Evolutionary conservation across 768 basidiomycete genomes (phyloP).

Genomic region (Clathrus columnatus): DNA sequence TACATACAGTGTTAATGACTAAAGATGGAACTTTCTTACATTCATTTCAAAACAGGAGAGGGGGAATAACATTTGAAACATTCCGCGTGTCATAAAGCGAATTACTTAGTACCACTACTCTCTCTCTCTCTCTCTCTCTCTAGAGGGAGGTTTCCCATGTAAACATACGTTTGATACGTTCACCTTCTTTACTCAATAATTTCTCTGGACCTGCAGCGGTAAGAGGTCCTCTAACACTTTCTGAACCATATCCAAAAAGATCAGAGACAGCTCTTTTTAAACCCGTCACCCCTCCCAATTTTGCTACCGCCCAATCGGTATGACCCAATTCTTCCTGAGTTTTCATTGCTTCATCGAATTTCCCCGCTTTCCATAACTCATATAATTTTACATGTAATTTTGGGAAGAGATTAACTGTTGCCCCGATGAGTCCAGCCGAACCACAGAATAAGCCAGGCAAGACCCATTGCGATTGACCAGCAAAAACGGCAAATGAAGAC

Average conservation of each 20-base stretch:
- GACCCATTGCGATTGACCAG: conserved; percentile 55
- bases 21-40: no score
- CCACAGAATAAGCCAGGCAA: conserved; percentile 52
- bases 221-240: conserved; percentile 41
- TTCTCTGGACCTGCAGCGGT: conserved; percentile 30
- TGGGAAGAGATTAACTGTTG: conserved; percentile 51
- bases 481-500: conserved; percentile 57
- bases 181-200: conserved; percentile 32
- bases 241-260: conserved; percentile 55
- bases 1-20: no score
- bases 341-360: conserved; percentile 48
- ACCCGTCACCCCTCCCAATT: conserved; percentile 58
- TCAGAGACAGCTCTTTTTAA: conserved; percentile 55
- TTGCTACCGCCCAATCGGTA: conserved; percentile 55
- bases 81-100: no score
- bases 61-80: no score
- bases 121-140: no score
- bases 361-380: conserved; percentile 41
- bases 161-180: conserved; percentile 37
- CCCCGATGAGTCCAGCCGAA: conserved; percentile 59
- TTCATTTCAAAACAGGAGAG: no score
- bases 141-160: conserved; percentile 32
- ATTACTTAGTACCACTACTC: no score
- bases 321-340: conserved; percentile 55
- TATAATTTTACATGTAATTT: conserved; percentile 48